These are phyloP conservation scores for Yarrowia divulgata DNA, from an alignment of 805 yeast species.

Conservation along the genomic window DNA sequence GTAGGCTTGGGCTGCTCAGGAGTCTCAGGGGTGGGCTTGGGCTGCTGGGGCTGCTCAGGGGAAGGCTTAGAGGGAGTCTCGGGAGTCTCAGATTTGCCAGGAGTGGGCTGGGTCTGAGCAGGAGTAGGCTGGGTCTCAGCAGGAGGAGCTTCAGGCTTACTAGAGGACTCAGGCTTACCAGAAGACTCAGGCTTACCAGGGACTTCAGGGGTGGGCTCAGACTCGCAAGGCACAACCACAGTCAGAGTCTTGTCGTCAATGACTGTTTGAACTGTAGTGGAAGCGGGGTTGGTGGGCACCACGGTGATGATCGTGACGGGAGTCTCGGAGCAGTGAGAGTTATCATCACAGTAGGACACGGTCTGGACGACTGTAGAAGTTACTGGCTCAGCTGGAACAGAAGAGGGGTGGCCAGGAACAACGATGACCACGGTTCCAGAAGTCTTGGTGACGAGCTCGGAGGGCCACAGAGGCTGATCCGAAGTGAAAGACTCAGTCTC, in stretches of 20 bases:
- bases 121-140: background rate
- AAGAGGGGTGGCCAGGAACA: slow-evolving; percentile 3
- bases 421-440: slow-evolving; percentile 14
- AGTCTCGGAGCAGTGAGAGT: slow-evolving; percentile 9
- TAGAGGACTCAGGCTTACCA: no score
- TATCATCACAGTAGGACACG: background rate
- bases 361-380: slow-evolving; percentile 23
- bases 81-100: background rate
- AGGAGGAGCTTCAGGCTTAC: no score
- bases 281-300: slow-evolving; percentile 14
- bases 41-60: background rate
- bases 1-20: background rate
- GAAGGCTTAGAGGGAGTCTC: background rate
- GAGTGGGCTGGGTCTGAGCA: background rate
- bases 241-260: slow-evolving; percentile 95
- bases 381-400: background rate
- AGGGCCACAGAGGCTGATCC: background rate
- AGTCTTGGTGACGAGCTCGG: slow-evolving; percentile 18
- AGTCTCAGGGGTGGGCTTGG: background rate
- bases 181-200: no score
- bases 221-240: slow-evolving; percentile 63
- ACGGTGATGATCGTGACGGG: slow-evolving; percentile 22
- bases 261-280: slow-evolving; percentile 59
- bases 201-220: background rate
- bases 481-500: slow-evolving; percentile 3